Evolutionary conservation across 1,284 basidiomycete species (phyloP), one percentile per base, ranked within the genome.

Genomic region (Boletus subluridellus): DNA sequence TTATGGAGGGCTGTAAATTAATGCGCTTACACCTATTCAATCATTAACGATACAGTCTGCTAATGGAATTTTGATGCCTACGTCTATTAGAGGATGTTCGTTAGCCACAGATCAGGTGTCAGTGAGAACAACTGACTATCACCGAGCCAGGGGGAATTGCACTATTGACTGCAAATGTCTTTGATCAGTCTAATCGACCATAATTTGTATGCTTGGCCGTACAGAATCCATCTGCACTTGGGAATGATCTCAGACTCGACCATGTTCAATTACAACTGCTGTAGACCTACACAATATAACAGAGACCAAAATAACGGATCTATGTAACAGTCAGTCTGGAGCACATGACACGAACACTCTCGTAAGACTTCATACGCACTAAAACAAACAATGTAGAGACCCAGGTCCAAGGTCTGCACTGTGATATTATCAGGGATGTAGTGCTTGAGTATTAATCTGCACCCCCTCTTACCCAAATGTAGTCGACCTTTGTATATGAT

Each of bases 261-360:
- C 9, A 10, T 6, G n/a, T n/a, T 41, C 10, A 21, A 38, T 41
- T 0, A 41, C n/a, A 41, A 41, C 9, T 41, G 10, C 26, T 30
- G 17, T 34, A 26, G 4, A 53, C 61, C 15, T 49, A 63, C 62
- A 58, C 2, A 17, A 11, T 50, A 35, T 8, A 10, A 35, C 45
- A 64, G 37, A 64, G 17, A 11, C 61, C 62, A 2, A 49, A 5
- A 37, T 62, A 63, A 4, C 53, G 62, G 26, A 57, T 26, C 62
- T 61, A 11, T 7, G 5, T 3, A 24, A 10, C 44, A 17, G 7
- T 49, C 39, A 41, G n/a, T 38, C 6, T 10, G 39, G 4, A 3
- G 4, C n/a, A 21, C n/a, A n/a, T 5, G 10, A 4, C 39, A 41
- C 4, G 5, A 41, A 21, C n/a, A 41, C 12, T 14, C 11, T 17